Base-by-base conservation (phyloP, 2,329 filamentous ascomycete species). In the Ramichloridium luteum region DNA sequence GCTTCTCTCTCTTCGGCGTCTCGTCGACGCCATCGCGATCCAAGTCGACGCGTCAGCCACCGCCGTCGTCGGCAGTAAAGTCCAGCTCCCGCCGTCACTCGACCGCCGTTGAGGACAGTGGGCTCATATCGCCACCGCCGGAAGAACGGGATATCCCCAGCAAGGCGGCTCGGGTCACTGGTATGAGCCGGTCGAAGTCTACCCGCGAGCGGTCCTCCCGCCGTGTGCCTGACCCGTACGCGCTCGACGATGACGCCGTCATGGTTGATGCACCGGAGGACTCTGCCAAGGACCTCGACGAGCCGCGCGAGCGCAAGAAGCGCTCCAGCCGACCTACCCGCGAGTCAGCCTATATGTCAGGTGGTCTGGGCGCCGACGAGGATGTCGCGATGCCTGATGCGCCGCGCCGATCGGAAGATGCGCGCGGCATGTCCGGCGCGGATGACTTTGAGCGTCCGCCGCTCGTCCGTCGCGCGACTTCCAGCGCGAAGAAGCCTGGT, bases 121-220 rank as follows among this genome's bases (percentile, higher is more conserved):
- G 74, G 5, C 62, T 86, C 38, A 66, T 72, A 27, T 82, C 80
- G 13, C 80, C 82, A 3, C 79, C 81, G 6, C 74, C 78, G 2
- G 72, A 79, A 17, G 56, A 60, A 30, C 44, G 37, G 18, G 45
- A 54, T 12, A 46, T 83, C 50, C 69, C 77, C 5, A 68, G 74
- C 27, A 93, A 92, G 56, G 83, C 82, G 16, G 81, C 82, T 17
- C 85, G 77, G 56, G 58, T 88, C 31, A 73, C 90, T 73, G 85
- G 61, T 44, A 57, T 72, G 25, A 45, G 43, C 25, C 40, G 47
- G 37, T 62, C 53, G 44, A 62, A 61, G 26, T 61, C 62, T 9
- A 62, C 62, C 30, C 62, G 60, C 38, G 61, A 61, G 41, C 64
- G 68, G 48, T 55, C 61, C 45, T 67, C 68, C 34, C 73, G 59